Evolutionary conservation across 2,329 filamentous ascomycete genomes (phyloP), one percentile per base, ranked within the genome.

Genomic region (Chalaropsis ovoidea): DNA sequence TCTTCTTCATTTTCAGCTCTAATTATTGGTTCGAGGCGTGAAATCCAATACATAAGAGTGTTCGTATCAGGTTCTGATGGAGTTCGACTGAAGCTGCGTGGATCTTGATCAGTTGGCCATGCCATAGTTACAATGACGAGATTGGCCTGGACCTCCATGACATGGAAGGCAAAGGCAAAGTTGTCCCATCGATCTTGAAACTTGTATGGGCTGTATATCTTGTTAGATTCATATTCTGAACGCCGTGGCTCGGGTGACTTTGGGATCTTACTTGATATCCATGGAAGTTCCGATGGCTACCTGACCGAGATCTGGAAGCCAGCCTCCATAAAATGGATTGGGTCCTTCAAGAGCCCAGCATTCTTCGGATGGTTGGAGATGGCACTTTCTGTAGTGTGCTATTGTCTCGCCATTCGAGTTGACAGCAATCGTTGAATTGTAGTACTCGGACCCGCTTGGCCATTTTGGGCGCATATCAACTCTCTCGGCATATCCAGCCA

Each of bases 31-130:
- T 87, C 84, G 3, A 93, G 78, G 0, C 89, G 80, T 13, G 83
- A 81, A 0, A 89, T 77, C 89, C 89, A 93, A 70, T 92, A 93
- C 0, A 82, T 81, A 7, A 93, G 72, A 0, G 88, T 90, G n/a
- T 88, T 83, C 74, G 88, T 79, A 69, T 92, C 88, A 0, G 88
- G 87, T 52, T 84, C 81, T 0, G 78, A 71, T 0, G 82, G 82
- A 68, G 69, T 75, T 24, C 69, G 77, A 66, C 71, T 83, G 71
- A 77, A 84, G 6, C 66, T 65, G 11, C 70, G 77, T 1, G 73
- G 78, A 70, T 78, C 80, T 68, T 78, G 83, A 65, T 73, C 77
- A 1, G 87, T 90, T 41, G 88, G 77, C 88, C 88, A 93, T 0
- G 89, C 88, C 88, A 92, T 92, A 2, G 82, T 83, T 0, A 93